Conservation (phyloP, 805 yeast species). For the Zygoascus flipseniorum region DNA sequence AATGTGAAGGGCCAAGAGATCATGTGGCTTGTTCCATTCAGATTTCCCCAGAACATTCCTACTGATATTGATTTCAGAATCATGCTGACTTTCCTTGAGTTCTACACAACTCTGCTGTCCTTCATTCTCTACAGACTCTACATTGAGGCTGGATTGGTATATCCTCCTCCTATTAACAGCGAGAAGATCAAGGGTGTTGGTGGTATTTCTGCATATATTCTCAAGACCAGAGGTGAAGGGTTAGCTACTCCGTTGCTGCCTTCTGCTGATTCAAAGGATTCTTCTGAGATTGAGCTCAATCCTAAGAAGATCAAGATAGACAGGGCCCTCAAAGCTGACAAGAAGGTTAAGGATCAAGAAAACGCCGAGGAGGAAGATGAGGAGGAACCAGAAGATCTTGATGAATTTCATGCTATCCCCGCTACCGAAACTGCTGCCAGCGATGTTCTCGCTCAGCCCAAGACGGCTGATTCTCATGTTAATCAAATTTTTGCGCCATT, state of each 20-base stretch:
- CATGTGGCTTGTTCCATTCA: slow-evolving; percentile 95
- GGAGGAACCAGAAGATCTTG: slow-evolving; percentile 40
- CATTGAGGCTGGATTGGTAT: slow-evolving; percentile 74
- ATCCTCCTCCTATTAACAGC: slow-evolving; percentile 80
- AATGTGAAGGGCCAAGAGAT: slow-evolving; percentile 83
- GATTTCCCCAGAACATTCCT: slow-evolving; percentile 93
- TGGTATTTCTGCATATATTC: slow-evolving; percentile 75
- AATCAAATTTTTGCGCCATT: slow-evolving; percentile 62
- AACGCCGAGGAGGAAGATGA: slow-evolving; percentile 27
- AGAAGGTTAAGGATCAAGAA: slow-evolving; percentile 30
- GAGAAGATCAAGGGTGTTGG: slow-evolving; percentile 76
- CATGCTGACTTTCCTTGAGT: slow-evolving; percentile 94
- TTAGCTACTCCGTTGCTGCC: slow-evolving; percentile 8
- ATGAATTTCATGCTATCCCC: slow-evolving; percentile 56
- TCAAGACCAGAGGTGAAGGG: slow-evolving; percentile 38
- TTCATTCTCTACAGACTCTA: slow-evolving; percentile 81
- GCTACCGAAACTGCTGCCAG: slow-evolving; percentile 40
- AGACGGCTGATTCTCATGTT: slow-evolving; percentile 26
- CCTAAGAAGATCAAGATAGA: slow-evolving; percentile 27
- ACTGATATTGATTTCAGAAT: slow-evolving; percentile 90
- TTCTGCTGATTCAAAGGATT: slow-evolving; percentile 8
- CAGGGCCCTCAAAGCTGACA: slow-evolving; percentile 30
- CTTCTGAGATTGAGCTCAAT: not conserved
- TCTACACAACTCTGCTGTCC: slow-evolving; percentile 85
- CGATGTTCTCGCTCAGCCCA: slow-evolving; percentile 56